phyloP scores from a whole-genome alignment of 257 asterid genomes.

The Verbascum thapsus region DNA sequence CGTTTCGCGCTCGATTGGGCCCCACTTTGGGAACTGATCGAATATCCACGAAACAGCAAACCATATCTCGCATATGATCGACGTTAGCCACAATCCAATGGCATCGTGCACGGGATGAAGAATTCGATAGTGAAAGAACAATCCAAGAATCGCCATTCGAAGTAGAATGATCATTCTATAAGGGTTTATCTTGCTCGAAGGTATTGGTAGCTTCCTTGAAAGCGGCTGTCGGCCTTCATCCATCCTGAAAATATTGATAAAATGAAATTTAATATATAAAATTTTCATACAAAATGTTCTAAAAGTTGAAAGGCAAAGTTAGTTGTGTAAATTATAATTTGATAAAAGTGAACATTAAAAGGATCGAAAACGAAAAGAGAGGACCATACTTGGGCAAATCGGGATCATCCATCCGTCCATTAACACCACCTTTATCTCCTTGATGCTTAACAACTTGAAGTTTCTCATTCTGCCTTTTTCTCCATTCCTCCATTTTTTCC shows the following conservation, averaged over 20 bases:
- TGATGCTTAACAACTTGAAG: constrained; percentile 85
- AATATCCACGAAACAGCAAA: constrained; percentile 87
- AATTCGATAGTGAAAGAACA: constrained; percentile 78
- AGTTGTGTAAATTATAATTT: too few species aligned
- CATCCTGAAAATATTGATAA: constrained; percentile 50
- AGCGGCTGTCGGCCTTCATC: constrained; percentile 95
- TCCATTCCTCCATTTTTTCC: constrained; percentile 95
- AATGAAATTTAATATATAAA: constrained; percentile 1
- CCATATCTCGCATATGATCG: constrained; percentile 88
- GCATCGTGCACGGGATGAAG: constrained; percentile 78
- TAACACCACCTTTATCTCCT: constrained; percentile 52
- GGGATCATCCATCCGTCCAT: constrained; percentile 66
- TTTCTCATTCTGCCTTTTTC: constrained; percentile 70
- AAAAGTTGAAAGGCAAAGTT: too few species aligned
- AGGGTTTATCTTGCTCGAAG: constrained; percentile 84
- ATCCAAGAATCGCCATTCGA: constrained; percentile 60
- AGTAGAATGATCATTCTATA: constrained; percentile 72
- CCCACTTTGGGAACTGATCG: constrained; percentile 87
- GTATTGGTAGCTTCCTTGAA: constrained; percentile 74
- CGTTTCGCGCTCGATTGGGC: constrained; percentile 73
- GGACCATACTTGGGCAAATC: constrained; percentile 76
- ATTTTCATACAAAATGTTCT: too few species aligned
- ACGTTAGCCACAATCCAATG: constrained; percentile 75
- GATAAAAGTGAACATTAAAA: too few species aligned
- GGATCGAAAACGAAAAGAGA: constrained; percentile 23